Evolutionary conservation across 1,139 yeast species (phyloP), one percentile per base, ranked within the genome.

Genomic region (Hanseniaspora uvarum): DNA sequence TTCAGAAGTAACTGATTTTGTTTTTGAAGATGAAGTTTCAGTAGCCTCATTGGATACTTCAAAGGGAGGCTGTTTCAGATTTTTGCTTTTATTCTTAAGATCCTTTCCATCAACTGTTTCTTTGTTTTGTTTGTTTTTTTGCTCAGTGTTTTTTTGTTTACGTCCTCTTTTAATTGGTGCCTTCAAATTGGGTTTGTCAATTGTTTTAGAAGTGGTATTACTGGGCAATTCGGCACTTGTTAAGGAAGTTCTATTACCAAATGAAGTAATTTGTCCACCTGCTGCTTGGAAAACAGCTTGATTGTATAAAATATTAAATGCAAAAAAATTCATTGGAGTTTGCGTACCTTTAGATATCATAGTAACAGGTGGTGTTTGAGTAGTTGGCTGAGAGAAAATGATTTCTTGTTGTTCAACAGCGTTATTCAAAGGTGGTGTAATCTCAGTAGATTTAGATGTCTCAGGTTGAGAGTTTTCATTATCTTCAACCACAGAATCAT

Each of bases 281-380:
- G 14, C n/a, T 1, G 45, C 45, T 1, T 10, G 19, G 19, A 16
- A 16, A 3, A 43, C 31, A 43, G 46, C 46, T 28, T 43, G 31
- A 10, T 16, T 30, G 24, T 43, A 43, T 16, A 43, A 24, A 8
- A 43, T 11, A 12, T 43, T 43, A 12, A 50, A 41, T 26, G 53
- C n/a, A 10, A 50, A 36, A 18, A 36, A 50, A 18, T 50, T 50
- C 24, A 50, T 19, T 5, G 39, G 38, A 14, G 53, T 50, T 39
- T 50, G 53, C 14, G 28, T 40, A 11, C 48, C 48, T 36, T 33
- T 26, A 19, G 38, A 38, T 16, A 40, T 21, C 18, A 49, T 33
- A 10, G 10, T 18, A 18, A 24, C 4, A 3, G 33, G 23, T 16
- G 31, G n/a, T 26, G 16, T 3, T 4, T 30, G 34, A 18, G 7